A percentile compares a stretch with the other conserved stretches of the same genome.
Evolutionary conservation across 208 protist genomes (phyloP).

Genomic region (Crithidia bombi): DNA sequence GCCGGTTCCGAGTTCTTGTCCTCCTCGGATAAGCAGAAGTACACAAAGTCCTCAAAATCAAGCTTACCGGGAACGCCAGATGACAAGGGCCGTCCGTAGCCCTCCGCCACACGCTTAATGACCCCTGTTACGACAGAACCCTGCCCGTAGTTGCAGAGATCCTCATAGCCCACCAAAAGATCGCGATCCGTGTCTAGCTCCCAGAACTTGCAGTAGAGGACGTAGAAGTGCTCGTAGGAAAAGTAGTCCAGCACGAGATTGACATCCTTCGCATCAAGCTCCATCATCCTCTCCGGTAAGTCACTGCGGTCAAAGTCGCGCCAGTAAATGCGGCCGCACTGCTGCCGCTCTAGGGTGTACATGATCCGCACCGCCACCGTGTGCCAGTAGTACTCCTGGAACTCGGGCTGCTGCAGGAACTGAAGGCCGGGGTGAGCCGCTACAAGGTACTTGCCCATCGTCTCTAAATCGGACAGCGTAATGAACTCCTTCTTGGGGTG

Average conservation of each 20-base stretch:
- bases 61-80: conserved; percentile 66
- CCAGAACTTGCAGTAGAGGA: conserved; percentile 99
- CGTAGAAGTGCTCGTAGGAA: conserved; percentile 99
- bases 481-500: conserved; percentile 55
- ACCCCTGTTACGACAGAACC: conserved; percentile 69
- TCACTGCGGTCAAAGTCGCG: conserved; percentile 86
- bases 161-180: conserved; percentile 82
- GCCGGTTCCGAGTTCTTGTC: conserved; percentile 93
- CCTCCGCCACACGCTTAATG: conserved; percentile 82
- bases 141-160: conserved; percentile 91
- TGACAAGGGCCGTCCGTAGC: conserved; percentile 62
- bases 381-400: conserved; percentile 95
- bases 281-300: conserved; percentile 81
- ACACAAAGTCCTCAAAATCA: conserved; percentile 96
- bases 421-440: conserved; percentile 90
- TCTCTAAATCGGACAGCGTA: conserved; percentile 72
- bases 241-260: conserved; percentile 94
- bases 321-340: conserved; percentile 77
- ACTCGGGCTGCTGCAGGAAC: conserved; percentile 96
- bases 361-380: conserved; percentile 96
- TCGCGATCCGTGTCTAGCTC: conserved; percentile 97
- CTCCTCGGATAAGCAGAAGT: conserved; percentile 96
- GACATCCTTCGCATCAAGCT: conserved; percentile 87
- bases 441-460: conserved; percentile 76
- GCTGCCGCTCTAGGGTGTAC: conserved; percentile 90